Evolutionary conservation across 148 eudicot species (phyloP), one percentile per base, ranked within the genome.

Genomic region (Cornus kousa): DNA sequence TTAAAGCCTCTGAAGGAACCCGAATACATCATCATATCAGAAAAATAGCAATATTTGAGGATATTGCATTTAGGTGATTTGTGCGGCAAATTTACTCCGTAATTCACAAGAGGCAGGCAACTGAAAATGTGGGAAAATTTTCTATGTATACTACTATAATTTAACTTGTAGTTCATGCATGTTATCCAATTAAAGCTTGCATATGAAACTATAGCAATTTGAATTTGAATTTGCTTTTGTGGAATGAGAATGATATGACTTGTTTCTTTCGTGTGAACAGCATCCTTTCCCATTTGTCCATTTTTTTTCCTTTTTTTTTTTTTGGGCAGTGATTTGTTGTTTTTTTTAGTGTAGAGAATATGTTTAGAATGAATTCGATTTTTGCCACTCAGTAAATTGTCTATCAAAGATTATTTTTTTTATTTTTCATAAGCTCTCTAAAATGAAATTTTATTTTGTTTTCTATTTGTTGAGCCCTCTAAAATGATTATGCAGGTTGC

Each of bases 41-140:
- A 28, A 28, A 28, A 28, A 28, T 28, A 28, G 28, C 28, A 28
- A 16, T n/a, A 7, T 67, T 48, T 72, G 5, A 22, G 50, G 35
- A 46, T 16, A 20, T 5, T 17, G 19, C 11, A 12, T 50, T 50
- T 72, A 53, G 24, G 66, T 31, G 55, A 62, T 46, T 46, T 62
- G 5, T 28, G 62, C n/a, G 12, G 78, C 39, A 5, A n/a, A 6
- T 65, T 43, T 46, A 40, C 70, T 39, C 39, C 1, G 23, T 28
- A 31, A 28, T 66, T 76, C 59, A 46, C 2, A 62, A 39, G 69
- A 76, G 62, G 78, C 71, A 65, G 12, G n/a, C 70, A 65, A 40
- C 14, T 75, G 70, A 40, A 75, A 75, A 8, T 43, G 78, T n/a
- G 17, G 70, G 33, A 43, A 23, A 11, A 68, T 17, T 32, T 10